phyloP scores from a whole-genome alignment of 2,329 filamentous ascomycete species.

The Zasmidium cellare region DNA sequence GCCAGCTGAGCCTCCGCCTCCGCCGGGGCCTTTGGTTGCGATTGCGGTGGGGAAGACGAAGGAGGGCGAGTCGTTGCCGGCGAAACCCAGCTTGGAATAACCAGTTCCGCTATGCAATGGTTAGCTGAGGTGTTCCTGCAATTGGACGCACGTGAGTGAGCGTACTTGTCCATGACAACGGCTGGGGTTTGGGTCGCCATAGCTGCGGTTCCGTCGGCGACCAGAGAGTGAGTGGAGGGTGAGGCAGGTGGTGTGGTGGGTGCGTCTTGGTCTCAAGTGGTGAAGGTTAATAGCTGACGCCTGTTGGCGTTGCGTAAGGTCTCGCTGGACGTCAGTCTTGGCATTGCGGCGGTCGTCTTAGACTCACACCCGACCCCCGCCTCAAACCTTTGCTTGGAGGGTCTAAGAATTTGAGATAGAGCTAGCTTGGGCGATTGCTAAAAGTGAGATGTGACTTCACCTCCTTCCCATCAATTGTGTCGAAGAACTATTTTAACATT shows the following conservation, averaged over 20 bases:
- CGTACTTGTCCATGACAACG: constrained; percentile 99
- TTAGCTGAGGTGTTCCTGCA: constrained; percentile 19
- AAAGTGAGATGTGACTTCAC: background rate
- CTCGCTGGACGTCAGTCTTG: background rate
- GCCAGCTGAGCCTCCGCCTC: constrained; percentile 66
- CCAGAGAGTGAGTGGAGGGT: background rate
- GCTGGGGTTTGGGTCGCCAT: constrained; percentile 99
- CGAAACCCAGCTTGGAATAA: constrained; percentile 98
- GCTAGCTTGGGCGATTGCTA: background rate
- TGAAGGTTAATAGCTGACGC: background rate
- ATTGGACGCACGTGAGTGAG: constrained; percentile 1
- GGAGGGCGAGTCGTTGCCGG: constrained; percentile 97
- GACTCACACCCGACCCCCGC: too few relatives aligned
- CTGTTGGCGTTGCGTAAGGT: background rate
- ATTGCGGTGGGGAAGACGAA: constrained; percentile 99
- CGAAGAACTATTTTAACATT: too few relatives aligned
- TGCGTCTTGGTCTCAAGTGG: background rate
- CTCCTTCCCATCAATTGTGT: background rate
- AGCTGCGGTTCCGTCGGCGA: constrained; percentile 30
- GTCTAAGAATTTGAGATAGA: too few relatives aligned
- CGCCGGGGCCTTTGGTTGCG: constrained; percentile 79
- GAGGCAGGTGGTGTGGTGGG: background rate
- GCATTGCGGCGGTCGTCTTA: background rate
- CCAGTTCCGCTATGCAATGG: constrained; percentile 81
- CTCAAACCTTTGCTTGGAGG: too few relatives aligned